Evolutionary conservation across 164 flowering plant species (phyloP), one percentile per base, ranked within the genome.

Genomic region (Taxillus chinensis): DNA sequence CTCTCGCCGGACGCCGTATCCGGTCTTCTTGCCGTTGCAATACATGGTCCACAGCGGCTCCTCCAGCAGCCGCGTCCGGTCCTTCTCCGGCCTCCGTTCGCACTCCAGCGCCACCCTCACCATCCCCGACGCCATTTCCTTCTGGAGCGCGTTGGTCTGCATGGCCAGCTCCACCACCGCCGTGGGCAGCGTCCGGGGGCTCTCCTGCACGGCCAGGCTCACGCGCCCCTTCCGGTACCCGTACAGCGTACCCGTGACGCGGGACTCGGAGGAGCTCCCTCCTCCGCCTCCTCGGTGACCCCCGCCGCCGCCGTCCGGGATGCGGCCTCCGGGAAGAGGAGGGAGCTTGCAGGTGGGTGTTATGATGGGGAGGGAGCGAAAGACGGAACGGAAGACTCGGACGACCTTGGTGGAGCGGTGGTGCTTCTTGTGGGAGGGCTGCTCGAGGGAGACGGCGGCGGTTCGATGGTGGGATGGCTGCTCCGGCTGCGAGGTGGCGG

Each of bases 1-100:
- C 15, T 83, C 89, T 45, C 93, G 69, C 64, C 69, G 79, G 8
- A 80, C 78, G 2, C 80, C 86, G 46, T 85, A 85, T 0, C 96
- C 93, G 1, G 54, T 67, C 64, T 84, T 86, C 69, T 72, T 73
- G 54, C 96, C 96, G 42, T 89, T 87, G 54, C 80, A 81, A 40
- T 65, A 87, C 91, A 89, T 80, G 2, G 86, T 81, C 96, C 96
- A 89, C 12, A 82, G 6, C 7, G 87, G 88, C 70, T 89, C 96
- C 0, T 85, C 89, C 0, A 82, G n/a, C 2, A 89, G 68, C 74
- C 61, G 68, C 5, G 67, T 75, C 70, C 75, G 80, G 53, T 77
- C 85, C 57, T 70, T 82, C 38, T 76, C 82, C 0, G 77, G 39
- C 53, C 74, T 52, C 72, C 82, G 83, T 61, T 86, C 93, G 63